phyloP scores from a whole-genome alignment of 2,329 filamentous ascomycete genomes.

The Aspergillus pseudotamarii region DNA sequence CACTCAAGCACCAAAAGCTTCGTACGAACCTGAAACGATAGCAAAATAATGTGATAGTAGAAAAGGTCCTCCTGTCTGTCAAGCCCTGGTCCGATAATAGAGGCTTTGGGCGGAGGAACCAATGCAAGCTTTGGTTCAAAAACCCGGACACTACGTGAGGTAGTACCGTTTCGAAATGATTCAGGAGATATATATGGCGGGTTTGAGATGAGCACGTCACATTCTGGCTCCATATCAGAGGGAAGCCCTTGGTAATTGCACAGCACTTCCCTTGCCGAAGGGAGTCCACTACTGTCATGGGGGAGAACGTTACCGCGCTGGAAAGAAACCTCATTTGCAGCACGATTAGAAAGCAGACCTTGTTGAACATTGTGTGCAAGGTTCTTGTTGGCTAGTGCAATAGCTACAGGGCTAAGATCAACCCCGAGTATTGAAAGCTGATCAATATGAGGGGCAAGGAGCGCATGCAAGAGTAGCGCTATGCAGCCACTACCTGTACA shows the following conservation, averaged over 20 bases:
- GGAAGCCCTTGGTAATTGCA: neutral
- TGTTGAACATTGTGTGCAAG: slow-evolving; percentile 53
- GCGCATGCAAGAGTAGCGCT: slow-evolving; percentile 70
- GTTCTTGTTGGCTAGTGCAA: slow-evolving; percentile 69
- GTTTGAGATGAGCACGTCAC: slow-evolving; percentile 79
- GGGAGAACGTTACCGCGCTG: slow-evolving; percentile 48
- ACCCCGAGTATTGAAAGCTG: slow-evolving; percentile 64
- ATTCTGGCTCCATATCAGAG: slow-evolving; percentile 15
- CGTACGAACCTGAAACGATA: slow-evolving; percentile 27
- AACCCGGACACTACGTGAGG: slow-evolving; percentile 72
- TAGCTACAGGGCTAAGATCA: slow-evolving; percentile 70
- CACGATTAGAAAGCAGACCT: slow-evolving; percentile 28
- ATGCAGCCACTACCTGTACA: slow-evolving; percentile 94
- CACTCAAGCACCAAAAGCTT: slow-evolving; percentile 41
- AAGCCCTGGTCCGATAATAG: neutral
- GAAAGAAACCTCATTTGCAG: slow-evolving; percentile 48
- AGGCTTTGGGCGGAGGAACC: slow-evolving; percentile 56
- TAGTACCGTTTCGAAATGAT: slow-evolving; percentile 62
- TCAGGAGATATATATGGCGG: slow-evolving; percentile 82
- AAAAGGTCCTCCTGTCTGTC: slow-evolving; percentile 36
- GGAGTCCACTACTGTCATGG: neutral
- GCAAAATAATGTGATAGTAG: slow-evolving; percentile 35
- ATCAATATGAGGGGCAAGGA: slow-evolving; percentile 51
- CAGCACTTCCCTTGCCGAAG: slow-evolving; percentile 22
- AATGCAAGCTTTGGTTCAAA: slow-evolving; percentile 82